Evolutionary conservation across 2,329 filamentous ascomycete species (phyloP).

Genomic region (Xylaria sp.): DNA sequence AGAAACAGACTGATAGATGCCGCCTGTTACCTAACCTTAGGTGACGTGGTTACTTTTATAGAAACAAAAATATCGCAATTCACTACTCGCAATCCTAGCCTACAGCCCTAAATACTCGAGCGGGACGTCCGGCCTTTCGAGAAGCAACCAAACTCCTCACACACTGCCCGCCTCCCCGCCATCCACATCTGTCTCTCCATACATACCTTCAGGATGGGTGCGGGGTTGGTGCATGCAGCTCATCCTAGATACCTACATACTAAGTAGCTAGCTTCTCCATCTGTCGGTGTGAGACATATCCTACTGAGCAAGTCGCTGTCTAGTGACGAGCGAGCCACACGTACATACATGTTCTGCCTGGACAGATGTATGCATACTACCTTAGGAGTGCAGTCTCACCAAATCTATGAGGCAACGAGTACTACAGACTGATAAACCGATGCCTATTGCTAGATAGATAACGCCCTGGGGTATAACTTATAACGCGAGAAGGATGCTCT

Average conservation of each 20-base stretch:
- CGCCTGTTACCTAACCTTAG: not conserved
- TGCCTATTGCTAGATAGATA: not conserved
- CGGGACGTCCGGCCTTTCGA: conserved; percentile 2
- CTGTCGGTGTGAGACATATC: conserved; percentile 19
- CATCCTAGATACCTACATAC: conserved; percentile 7
- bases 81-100: not conserved
- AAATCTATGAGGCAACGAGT: too few species aligned
- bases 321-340: not conserved
- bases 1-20: not conserved
- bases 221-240: conserved; percentile 33
- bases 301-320: conserved; percentile 29
- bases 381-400: not conserved
- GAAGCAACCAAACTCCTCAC: conserved; percentile 6
- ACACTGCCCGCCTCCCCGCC: not conserved
- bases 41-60: too few species aligned
- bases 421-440: too few species aligned
- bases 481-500: not conserved
- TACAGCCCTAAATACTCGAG: conserved; percentile 5
- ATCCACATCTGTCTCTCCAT: conserved; percentile 22
- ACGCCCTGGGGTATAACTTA: not conserved
- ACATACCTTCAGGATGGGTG: conserved; percentile 7
- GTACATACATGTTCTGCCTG: not conserved
- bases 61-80: conserved; percentile 4
- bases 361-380: conserved; percentile 1
- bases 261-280: conserved; percentile 16